These are phyloP conservation scores for Coleophoma cylindrospora DNA, from an alignment of 2,329 filamentous ascomycete species.

Conservation along the genomic window DNA sequence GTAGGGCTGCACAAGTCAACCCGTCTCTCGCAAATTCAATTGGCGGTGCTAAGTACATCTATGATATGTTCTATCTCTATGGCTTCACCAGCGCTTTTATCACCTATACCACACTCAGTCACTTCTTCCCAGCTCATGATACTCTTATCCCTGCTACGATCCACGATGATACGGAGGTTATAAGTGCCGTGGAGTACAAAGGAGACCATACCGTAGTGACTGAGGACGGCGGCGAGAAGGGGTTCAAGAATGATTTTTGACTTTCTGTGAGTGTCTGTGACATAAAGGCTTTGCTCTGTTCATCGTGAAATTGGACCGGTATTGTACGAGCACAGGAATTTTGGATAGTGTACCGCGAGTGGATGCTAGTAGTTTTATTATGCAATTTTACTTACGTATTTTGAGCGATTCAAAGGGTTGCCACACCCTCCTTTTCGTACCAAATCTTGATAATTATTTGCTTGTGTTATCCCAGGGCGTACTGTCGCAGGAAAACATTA, in stretches of 20 bases:
- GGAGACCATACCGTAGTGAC: neutral
- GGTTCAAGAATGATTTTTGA: neutral
- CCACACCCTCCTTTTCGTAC: too few relatives aligned
- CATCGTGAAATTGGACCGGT: too few relatives aligned
- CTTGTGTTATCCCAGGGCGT: too few relatives aligned
- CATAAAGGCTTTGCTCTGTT: neutral
- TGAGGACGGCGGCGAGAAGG: neutral
- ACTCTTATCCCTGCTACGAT: slow-evolving; percentile 26
- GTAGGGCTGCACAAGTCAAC: slow-evolving; percentile 14
- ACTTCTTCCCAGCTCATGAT: slow-evolving; percentile 27
- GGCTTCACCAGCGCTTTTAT: slow-evolving; percentile 30
- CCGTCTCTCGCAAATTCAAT: slow-evolving; percentile 14
- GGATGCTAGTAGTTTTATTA: too few relatives aligned
- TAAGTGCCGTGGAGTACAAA: neutral
- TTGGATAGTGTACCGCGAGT: too few relatives aligned
- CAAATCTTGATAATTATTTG: too few relatives aligned
- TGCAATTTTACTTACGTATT: too few relatives aligned
- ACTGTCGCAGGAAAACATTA: too few relatives aligned
- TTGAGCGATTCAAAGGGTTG: too few relatives aligned
- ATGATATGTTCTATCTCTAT: slow-evolving; percentile 32
- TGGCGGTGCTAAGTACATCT: slow-evolving; percentile 26
- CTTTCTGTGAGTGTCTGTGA: neutral
- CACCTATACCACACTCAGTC: slow-evolving; percentile 23
- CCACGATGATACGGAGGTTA: slow-evolving; percentile 21
- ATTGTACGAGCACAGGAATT: too few relatives aligned